These are phyloP conservation scores for Wickerhamomyces ciferrii DNA, from an alignment of 805 yeast species.

Conservation along the genomic window DNA sequence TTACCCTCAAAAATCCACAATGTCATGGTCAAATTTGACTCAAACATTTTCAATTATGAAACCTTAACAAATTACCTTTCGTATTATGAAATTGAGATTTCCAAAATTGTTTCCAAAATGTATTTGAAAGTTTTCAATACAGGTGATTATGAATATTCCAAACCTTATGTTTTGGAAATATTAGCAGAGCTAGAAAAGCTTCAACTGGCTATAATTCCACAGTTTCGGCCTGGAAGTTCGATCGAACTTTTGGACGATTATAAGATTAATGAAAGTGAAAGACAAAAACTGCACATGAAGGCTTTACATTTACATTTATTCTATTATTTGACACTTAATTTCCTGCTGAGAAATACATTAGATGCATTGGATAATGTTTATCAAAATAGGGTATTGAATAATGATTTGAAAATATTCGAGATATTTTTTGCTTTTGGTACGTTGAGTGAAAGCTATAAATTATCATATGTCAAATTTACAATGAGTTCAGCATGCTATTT, in stretches of 20 bases:
- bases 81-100: not conserved
- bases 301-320: not conserved
- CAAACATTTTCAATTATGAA: not conserved
- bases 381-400: too few species aligned
- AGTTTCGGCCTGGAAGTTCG: not conserved
- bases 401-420: not conserved
- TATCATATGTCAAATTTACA: not conserved
- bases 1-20: not conserved
- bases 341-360: not conserved
- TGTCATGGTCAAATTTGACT: too few species aligned
- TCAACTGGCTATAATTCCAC: not conserved
- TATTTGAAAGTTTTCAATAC: not conserved
- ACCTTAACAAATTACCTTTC: not conserved
- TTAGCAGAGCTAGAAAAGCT: not conserved
- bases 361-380: not conserved
- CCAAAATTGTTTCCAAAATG: not conserved
- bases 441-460: not conserved
- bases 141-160: not conserved
- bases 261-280: not conserved
- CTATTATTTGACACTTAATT: not conserved
- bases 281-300: not conserved
- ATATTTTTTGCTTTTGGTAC: not conserved
- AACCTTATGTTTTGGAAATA: not conserved
- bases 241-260: not conserved
- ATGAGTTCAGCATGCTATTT: not conserved